Conservation (phyloP, 148 eudicot genomes). For the Limonium bicolor region DNA sequence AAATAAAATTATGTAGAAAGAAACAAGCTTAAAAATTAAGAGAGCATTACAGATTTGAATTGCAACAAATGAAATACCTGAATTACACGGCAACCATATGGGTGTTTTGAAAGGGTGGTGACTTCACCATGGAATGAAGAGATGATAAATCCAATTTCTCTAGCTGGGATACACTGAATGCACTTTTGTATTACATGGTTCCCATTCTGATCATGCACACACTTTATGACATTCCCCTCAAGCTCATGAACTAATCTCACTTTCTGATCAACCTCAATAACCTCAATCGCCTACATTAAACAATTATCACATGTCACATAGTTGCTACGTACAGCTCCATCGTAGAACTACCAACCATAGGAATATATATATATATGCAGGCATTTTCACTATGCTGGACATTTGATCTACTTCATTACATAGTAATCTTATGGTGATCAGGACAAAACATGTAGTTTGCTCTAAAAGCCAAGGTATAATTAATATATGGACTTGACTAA, state of each 20-base stretch:
- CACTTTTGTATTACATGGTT: conserved; percentile 94
- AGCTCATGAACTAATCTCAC: conserved; percentile 56
- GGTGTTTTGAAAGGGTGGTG: conserved; percentile 64
- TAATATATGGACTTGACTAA: not conserved
- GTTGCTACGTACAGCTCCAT: too few relatives aligned
- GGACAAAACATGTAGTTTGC: too few relatives aligned
- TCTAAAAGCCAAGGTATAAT: too few relatives aligned
- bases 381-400: too few relatives aligned
- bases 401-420: too few relatives aligned
- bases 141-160: conserved; percentile 50
- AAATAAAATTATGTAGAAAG: not conserved
- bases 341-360: too few relatives aligned
- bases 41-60: too few relatives aligned
- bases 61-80: conserved; percentile 46
- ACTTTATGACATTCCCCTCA: conserved; percentile 66
- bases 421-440: too few relatives aligned
- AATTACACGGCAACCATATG: conserved; percentile 93
- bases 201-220: conserved; percentile 90
- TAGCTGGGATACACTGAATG: conserved; percentile 56
- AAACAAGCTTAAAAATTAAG: too few relatives aligned
- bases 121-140: conserved; percentile 58
- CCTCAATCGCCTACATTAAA: conserved; percentile 69
- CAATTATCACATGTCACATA: not conserved
- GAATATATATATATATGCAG: too few relatives aligned
- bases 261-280: conserved; percentile 76